These are phyloP conservation scores for Beauveria sp. DNA, from an alignment of 2,329 filamentous ascomycete species.

Conservation along the genomic window DNA sequence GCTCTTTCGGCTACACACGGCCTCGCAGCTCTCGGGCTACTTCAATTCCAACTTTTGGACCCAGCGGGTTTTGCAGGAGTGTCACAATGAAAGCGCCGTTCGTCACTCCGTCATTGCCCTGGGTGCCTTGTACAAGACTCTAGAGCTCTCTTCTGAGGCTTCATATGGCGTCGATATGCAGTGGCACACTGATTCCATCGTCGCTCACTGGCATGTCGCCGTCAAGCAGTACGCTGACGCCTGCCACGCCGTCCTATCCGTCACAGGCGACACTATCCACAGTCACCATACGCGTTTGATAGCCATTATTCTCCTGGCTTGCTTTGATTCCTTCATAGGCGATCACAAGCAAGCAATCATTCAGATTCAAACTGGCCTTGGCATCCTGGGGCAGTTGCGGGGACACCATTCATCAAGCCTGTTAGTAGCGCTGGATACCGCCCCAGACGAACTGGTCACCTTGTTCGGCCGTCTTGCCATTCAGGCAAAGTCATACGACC, in stretches of 20 bases:
- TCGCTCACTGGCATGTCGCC: conserved; percentile 52
- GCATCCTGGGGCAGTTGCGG: conserved; percentile 45
- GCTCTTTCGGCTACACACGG: conserved; percentile 53
- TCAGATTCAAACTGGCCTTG: conserved; percentile 53
- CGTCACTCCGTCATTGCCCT: conserved; percentile 59
- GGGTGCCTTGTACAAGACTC: conserved; percentile 58
- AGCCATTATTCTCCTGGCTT: conserved; percentile 57
- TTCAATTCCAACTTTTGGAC: conserved; percentile 62
- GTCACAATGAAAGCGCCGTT: conserved; percentile 53
- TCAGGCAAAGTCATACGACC: conserved; percentile 60
- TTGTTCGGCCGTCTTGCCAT: conserved; percentile 58
- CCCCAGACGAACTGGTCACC: conserved; percentile 47
- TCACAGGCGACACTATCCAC: conserved; percentile 33
- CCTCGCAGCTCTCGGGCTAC: conserved; percentile 57
- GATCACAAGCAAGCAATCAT: conserved; percentile 54
- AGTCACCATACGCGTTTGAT: conserved; percentile 52
- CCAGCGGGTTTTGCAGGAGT: conserved; percentile 53
- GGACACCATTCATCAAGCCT: conserved; percentile 23
- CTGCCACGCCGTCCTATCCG: conserved; percentile 40
- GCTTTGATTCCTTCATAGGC: conserved; percentile 60
- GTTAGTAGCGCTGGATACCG: conserved; percentile 17
- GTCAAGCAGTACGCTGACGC: conserved; percentile 53
- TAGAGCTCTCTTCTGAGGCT: conserved; percentile 47
- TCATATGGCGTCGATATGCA: conserved; percentile 11
- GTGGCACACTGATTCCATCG: conserved; percentile 27